phyloP scores from a whole-genome alignment of 2,329 filamentous ascomycete species.

The Corniculantispora saksenae region DNA sequence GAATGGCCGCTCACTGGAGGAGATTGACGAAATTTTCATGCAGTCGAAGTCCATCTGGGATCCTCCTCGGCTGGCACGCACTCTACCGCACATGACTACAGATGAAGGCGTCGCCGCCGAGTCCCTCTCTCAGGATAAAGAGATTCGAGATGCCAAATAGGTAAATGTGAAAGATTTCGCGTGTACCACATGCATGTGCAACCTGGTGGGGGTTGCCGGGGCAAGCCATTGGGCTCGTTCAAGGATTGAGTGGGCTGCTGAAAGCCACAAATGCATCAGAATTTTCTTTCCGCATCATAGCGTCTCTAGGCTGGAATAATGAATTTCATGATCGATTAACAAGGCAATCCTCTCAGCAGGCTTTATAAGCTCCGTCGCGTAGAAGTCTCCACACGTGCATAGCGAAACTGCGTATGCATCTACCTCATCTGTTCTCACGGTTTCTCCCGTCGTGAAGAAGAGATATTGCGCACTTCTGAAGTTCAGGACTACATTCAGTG shows the following conservation, averaged over 20 bases:
- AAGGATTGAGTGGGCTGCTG: neutral
- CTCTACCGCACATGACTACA: constrained; percentile 10
- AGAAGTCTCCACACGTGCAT: too few relatives aligned
- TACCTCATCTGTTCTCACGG: too few relatives aligned
- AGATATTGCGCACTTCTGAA: too few relatives aligned
- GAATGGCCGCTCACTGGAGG: constrained; percentile 54
- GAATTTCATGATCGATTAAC: neutral
- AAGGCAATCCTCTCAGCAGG: neutral
- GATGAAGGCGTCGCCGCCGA: neutral
- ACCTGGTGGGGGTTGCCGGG: constrained; percentile 1
- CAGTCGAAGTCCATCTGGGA: constrained; percentile 21
- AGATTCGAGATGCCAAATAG: constrained; percentile 5
- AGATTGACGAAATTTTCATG: constrained; percentile 52
- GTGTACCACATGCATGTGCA: neutral
- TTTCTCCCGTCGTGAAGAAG: too few relatives aligned
- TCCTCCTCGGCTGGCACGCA: constrained; percentile 15
- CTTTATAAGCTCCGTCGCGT: neutral
- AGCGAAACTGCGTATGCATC: too few relatives aligned
- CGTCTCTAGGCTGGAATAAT: neutral
- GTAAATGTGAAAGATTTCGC: neutral
- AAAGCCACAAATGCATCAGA: constrained; percentile 3
- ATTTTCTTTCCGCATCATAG: neutral
- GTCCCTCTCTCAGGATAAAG: neutral
- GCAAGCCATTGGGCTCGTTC: neutral
- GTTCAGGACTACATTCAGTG: too few relatives aligned